Base-by-base conservation (phyloP, 768 basidiomycete genomes). In the Boletus edulis region DNA sequence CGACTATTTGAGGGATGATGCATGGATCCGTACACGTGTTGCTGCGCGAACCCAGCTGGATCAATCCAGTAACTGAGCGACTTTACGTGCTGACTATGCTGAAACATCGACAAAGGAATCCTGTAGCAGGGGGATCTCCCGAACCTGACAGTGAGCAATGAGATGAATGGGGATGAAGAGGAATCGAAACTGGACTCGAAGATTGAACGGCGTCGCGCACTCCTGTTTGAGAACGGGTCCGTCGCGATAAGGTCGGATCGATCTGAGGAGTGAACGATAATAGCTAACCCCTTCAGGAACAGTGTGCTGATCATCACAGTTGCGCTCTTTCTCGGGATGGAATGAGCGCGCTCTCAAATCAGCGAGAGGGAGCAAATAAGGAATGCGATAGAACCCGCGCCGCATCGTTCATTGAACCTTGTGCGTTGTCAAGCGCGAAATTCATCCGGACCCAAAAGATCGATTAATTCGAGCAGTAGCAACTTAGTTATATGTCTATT, bases 181-280 rank as follows among this genome's bases (percentile, higher is more conserved):
- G 20, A 44, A 54, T 52, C 43, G 37, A 49, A 46, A 49, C 18
- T 38, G 46, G 39, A 20, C n/a, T 46, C 52, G 41, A 56, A 39
- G 46, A 63, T 64, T 55, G 61, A 44, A 61, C 53, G 59, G 61
- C 40, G 51, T 52, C 42, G 46, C 46, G 15, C 37, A 20, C 45
- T 48, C 34, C 42, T 37, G 48, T 49, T 45, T 49, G 44, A 52
- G 51, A 49, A 44, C 35, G 24, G 43, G 52, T 31, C 49, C 51
- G 52, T 45, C 46, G 49, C 66, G 65, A 57, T 52, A 47, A 51
- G 4, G 56, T 60, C 65, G 66, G 65, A 68, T 65, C 40, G 65
- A 68, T 65, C 40, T 52, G 34, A 27, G 15, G 40, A 40, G 31
- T 24, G 41, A n/a, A 31, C n/a, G 37, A 59, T 40, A 27, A 51